Conservation (phyloP, 2,329 filamentous ascomycete species). For the Coleophoma cylindrospora region DNA sequence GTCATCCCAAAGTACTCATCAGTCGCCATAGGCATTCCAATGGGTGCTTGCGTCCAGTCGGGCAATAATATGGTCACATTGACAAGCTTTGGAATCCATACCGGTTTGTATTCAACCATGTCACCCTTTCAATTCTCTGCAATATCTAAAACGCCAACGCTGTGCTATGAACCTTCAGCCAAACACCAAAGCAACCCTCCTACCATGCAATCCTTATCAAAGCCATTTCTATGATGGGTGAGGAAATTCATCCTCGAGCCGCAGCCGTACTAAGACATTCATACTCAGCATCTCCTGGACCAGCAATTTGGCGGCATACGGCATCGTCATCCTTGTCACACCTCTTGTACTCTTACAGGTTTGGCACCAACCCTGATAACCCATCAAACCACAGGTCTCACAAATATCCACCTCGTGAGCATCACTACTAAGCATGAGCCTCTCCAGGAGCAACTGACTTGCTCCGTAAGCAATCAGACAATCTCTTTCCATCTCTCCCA, state of each 20-base stretch:
- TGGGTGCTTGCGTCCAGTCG: no score
- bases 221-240: constrained; percentile 15
- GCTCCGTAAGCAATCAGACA: constrained; percentile 97
- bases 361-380: constrained; percentile 91
- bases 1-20: no score
- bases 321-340: constrained; percentile 91
- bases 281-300: constrained; percentile 96
- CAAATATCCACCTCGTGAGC: constrained; percentile 90
- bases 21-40: no score
- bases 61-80: no score
- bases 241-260: constrained; percentile 92
- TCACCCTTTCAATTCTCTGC: no score
- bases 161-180: no score
- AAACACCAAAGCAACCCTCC: no score
- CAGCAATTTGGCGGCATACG: constrained; percentile 92
- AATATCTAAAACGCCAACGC: no score
- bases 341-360: constrained; percentile 81
- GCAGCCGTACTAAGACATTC: constrained; percentile 93
- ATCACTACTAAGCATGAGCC: constrained; percentile 92
- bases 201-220: no score
- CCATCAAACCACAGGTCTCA: constrained; percentile 90
- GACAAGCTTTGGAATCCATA: no score
- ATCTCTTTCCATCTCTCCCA: constrained; percentile 99
- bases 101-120: no score
- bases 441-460: constrained; percentile 83